Conservation (phyloP, 1,284 basidiomycete species). For the Somion occarium region DNA sequence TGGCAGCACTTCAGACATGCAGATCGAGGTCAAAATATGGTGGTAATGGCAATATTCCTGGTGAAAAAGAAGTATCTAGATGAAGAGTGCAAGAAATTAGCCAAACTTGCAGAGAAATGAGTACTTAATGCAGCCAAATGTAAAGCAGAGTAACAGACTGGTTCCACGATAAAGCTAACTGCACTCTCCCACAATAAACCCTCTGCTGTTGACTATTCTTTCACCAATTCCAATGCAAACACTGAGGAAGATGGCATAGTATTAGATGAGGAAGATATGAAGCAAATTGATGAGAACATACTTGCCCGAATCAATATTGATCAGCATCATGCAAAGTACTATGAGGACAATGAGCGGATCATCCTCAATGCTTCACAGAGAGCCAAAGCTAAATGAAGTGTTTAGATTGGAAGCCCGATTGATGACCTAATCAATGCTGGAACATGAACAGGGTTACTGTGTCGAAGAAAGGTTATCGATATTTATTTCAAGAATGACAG, state of each 20-base stretch:
- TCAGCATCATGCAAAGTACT: neutral
- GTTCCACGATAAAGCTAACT: neutral
- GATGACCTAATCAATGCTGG: neutral
- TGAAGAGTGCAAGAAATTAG: conserved; percentile 1
- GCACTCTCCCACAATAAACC: neutral
- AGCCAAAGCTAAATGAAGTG: neutral
- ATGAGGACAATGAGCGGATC: neutral
- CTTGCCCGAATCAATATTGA: neutral
- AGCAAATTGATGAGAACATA: neutral
- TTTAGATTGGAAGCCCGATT: neutral
- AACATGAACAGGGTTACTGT: neutral
- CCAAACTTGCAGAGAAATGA: neutral
- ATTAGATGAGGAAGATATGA: neutral
- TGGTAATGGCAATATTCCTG: conserved; percentile 14
- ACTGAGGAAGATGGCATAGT: neutral
- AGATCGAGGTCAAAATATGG: conserved; percentile 6
- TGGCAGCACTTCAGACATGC: conserved; percentile 20
- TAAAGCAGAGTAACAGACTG: neutral
- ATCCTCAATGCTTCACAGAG: neutral
- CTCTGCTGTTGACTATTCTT: neutral
- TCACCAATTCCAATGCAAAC: neutral
- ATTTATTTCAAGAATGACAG: neutral
- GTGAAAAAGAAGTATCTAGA: conserved; percentile 15
- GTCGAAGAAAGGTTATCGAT: neutral
- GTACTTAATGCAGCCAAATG: neutral